Conservation (phyloP, 495 filamentous ascomycete species). For the Aspergillus hancockii region DNA sequence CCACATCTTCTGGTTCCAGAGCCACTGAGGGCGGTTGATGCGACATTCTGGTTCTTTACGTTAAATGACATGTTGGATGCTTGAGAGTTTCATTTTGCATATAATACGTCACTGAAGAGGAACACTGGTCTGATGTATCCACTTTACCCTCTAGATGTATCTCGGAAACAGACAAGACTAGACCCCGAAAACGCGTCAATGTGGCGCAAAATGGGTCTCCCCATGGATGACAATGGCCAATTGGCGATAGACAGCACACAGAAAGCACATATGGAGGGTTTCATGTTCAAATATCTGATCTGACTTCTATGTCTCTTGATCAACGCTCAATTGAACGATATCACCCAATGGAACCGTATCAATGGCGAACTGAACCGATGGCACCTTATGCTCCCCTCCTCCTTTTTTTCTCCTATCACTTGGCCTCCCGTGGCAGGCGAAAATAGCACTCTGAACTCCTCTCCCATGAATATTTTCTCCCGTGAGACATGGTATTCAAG, state of each 20-base stretch:
- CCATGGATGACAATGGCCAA: conserved; percentile 38
- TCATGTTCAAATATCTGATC: conserved; percentile 33
- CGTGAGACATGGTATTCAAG: conserved; percentile 51
- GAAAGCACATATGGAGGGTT: conserved; percentile 1
- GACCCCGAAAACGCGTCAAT: conserved; percentile 44
- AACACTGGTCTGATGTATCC: not conserved
- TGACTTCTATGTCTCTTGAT: conserved; percentile 50
- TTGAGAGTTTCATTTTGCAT: conserved; percentile 13
- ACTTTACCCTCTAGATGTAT: conserved; percentile 36
- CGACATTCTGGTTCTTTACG: conserved; percentile 23
- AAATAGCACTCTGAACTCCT: not conserved
- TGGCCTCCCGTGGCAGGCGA: conserved; percentile 1
- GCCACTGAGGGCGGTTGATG: conserved; percentile 15
- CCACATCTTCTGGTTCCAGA: conserved; percentile 8
- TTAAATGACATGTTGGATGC: conserved; percentile 23
- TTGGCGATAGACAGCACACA: not conserved
- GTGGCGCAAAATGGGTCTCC: conserved; percentile 51
- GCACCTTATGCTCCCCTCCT: conserved; percentile 11
- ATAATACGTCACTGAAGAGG: no score
- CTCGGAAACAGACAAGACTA: conserved; percentile 44
- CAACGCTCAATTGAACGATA: conserved; percentile 28
- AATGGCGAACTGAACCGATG: conserved; percentile 14
- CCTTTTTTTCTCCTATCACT: conserved; percentile 10
- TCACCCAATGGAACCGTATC: conserved; percentile 10
- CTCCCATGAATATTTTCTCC: conserved; percentile 19